Conservation (phyloP, 2,329 filamentous ascomycete genomes). For the Hypoxylon sp. region DNA sequence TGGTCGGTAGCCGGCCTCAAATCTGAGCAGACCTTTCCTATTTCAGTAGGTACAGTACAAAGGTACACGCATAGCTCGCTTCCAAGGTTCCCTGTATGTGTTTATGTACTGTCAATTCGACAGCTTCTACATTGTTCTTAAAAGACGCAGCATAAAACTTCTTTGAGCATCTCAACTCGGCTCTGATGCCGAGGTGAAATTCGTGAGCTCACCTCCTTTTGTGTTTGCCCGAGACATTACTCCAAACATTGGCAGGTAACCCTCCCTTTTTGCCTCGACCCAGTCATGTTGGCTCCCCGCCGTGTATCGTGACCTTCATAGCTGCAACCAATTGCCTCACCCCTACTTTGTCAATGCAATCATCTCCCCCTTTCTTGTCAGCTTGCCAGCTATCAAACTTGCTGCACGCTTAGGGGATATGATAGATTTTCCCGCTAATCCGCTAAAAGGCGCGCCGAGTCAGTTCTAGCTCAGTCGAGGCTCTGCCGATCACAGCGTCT, state of each 20-base stretch:
- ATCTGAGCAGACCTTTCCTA: conserved; percentile 10
- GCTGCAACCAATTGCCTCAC: conserved; percentile 1
- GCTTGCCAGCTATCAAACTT: conserved; percentile 4
- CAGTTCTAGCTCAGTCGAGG: conserved; percentile 45
- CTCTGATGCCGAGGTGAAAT: not conserved
- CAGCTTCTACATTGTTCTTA: not conserved
- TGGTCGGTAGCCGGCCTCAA: conserved; percentile 7
- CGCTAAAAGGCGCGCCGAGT: conserved; percentile 34
- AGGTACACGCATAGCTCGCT: not conserved
- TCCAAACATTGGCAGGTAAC: conserved; percentile 7
- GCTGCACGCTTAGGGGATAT: conserved; percentile 2
- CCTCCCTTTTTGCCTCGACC: conserved; percentile 11
- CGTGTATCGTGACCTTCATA: conserved; percentile 23
- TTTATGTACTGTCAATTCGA: not conserved
- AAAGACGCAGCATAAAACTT: not conserved
- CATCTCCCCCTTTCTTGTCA: conserved; percentile 11
- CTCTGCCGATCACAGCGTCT: conserved; percentile 45
- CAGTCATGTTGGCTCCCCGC: conserved; percentile 2
- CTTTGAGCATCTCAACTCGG: not conserved
- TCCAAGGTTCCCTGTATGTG: not conserved
- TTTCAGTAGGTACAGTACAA: conserved; percentile 12
- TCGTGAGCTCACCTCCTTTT: not conserved
- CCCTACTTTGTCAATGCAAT: conserved; percentile 13
- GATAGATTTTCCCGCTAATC: conserved; percentile 14
- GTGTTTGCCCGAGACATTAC: conserved; percentile 5